A percentile compares a stretch with the other conserved stretches of the same genome.
These are phyloP conservation scores for Didymella arachidicola DNA, from an alignment of 2,329 filamentous ascomycete genomes.

Conservation along the genomic window DNA sequence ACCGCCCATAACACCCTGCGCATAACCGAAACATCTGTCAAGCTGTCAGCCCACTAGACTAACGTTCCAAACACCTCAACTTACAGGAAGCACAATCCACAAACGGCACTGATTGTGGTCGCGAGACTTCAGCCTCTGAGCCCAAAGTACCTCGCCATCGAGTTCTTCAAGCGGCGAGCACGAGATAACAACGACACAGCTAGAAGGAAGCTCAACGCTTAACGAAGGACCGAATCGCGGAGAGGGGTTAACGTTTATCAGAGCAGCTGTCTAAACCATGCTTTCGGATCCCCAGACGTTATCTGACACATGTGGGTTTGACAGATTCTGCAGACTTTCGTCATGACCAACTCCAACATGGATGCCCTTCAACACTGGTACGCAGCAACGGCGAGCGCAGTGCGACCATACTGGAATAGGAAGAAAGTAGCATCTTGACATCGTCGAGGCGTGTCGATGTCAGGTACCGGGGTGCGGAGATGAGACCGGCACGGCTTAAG, in stretches of 20 bases:
- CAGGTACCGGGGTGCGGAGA: slow-evolving; percentile 20
- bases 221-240: not conserved
- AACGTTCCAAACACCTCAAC: slow-evolving; percentile 5
- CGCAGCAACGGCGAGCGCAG: slow-evolving; percentile 6
- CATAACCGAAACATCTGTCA: slow-evolving; percentile 63
- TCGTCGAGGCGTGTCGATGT: slow-evolving; percentile 14
- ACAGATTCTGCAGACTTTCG: slow-evolving; percentile 17
- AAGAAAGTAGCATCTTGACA: slow-evolving; percentile 1
- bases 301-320: not conserved
- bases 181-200: slow-evolving; percentile 4
- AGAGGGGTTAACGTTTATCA: slow-evolving; percentile 7
- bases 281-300: slow-evolving; percentile 14
- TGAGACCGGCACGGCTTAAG: slow-evolving; percentile 7
- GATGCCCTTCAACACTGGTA: not conserved
- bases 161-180: slow-evolving; percentile 10
- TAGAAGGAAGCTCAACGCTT: slow-evolving; percentile 1
- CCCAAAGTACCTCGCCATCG: slow-evolving; percentile 36
- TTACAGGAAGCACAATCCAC: slow-evolving; percentile 42
- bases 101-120: slow-evolving; percentile 35
- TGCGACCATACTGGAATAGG: slow-evolving; percentile 5
- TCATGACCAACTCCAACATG: slow-evolving; percentile 15
- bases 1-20: slow-evolving; percentile 71
- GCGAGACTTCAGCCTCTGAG: slow-evolving; percentile 31
- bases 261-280: slow-evolving; percentile 6
- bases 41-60: slow-evolving; percentile 19